Evolutionary conservation across 257 asterid species (phyloP), one percentile per base, ranked within the genome.

Genomic region (Datura wrightii): DNA sequence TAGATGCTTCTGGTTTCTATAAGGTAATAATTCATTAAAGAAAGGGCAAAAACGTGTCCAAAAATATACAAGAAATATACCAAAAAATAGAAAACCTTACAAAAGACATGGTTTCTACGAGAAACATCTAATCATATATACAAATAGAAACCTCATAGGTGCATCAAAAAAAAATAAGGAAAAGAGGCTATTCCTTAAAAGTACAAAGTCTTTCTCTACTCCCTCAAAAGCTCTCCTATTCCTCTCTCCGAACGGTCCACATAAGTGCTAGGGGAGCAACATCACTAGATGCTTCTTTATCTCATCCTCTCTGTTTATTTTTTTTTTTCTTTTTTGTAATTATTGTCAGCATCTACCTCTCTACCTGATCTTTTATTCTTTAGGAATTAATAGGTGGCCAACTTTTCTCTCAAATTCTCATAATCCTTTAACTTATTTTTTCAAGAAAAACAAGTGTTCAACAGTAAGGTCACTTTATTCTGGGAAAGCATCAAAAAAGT

Each of bases 371-470:
- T 19, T 72, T 72, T 44, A 44, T n/a, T 46, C 37, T 72, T 46
- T 19, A 72, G 58, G 60, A 46, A 24, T 52, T 24, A 65, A 13
- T 74, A 24, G 42, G 44, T 74, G 13, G 10, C 4, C 16, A 74
- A 19, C 18, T n/a, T 19, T 24, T 50, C 62, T 24, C 24, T 76
- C 60, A 50, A 76, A 19, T 76, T 48, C 60, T 76, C 81, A 24
- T 50, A 13, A 48, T 50, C 81, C 14, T 24, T 8, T 6, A 48
- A 14, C 60, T 48, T 6, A 48, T 5, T 24, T 19, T 48, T 14
- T 50, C 60, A 48, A 76, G 62, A 24, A 50, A 76, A 50, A 74
- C 80, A 46, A 74, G 11, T 24, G 58, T 74, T 76, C 42, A 24
- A 74, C 24, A 19, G 18, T 74, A 48, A 50, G 14, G 44, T 24